Evolutionary conservation across 164 flowering plant genomes (phyloP), one percentile per base, ranked within the genome.

Genomic region (Magnolia kwangsiensis): DNA sequence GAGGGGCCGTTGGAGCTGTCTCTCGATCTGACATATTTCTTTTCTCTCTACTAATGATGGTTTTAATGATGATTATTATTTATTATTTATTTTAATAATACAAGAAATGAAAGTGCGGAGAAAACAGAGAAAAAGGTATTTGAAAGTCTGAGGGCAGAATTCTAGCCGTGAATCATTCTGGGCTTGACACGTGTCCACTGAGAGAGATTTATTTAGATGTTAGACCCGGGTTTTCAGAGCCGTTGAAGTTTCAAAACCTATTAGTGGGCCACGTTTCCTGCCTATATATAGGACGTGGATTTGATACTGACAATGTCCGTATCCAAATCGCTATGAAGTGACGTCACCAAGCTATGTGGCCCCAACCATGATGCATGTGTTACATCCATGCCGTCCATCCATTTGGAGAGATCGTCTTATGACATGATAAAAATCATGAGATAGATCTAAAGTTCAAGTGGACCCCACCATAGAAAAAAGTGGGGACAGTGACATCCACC

Each of bases 11-110:
- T 50, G 55, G 72, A 18, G 27, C 23, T 50, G 14, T n/a, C 72
- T 16, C 58, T 70, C 45, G 45, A 49, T 49, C 72, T 70, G 72
- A 70, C 72, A 70, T 70, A 49, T 70, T 20, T 64, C 9, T 64
- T n/a, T 64, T 64, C 61, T 55, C 13, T 68, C 71, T 8, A 24
- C 50, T 29, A 68, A 68, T 68, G 71, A 68, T 68, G 31, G 71
- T 19, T 24, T 14, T 31, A 29, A 68, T 68, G 19, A 29, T 68
- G 71, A 19, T 1, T 13, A 68, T 68, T 68, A 55, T 55, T 8
- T 8, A 37, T 37, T 37, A 5, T 4, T 37, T 37, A 37, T 55
- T 10, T 55, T 55, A 55, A 55, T 55, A 6, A 13, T 68, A 5
- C n/a, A 68, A 37, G 18, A 37, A 65, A 18, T 8, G 29, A 20